These are phyloP conservation scores for Spergularia azorica DNA, from an alignment of 179 eudicot genomes.

Conservation along the genomic window DNA sequence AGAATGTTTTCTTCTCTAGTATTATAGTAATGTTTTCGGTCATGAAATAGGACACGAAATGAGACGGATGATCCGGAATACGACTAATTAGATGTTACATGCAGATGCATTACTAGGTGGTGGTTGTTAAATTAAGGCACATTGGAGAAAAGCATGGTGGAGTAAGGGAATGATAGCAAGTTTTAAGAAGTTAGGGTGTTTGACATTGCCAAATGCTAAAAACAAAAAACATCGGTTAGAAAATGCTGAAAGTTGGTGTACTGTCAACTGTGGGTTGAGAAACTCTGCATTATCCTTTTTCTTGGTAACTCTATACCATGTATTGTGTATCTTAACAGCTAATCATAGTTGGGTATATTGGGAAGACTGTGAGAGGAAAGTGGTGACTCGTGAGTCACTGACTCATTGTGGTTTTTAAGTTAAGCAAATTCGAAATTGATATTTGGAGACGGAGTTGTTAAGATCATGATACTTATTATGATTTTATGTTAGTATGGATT, in stretches of 20 bases:
- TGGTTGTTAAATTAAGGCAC: not conserved
- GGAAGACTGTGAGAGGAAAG: not conserved
- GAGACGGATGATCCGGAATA: not conserved
- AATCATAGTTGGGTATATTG: not conserved
- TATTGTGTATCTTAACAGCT: conserved; percentile 6
- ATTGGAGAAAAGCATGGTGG: not conserved
- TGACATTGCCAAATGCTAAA: conserved; percentile 22
- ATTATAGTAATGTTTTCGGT: not conserved
- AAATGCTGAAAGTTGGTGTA: conserved; percentile 15
- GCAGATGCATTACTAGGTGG: not conserved
- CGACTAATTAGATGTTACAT: not conserved
- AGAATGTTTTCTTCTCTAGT: not conserved
- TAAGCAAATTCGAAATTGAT: too few relatives aligned
- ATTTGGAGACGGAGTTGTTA: too few relatives aligned
- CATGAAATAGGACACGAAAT: not conserved
- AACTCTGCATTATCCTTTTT: conserved; percentile 30
- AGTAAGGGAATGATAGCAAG: conserved; percentile 12
- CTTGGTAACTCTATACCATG: conserved; percentile 13
- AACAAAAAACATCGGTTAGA: conserved; percentile 15
- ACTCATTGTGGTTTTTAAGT: not conserved
- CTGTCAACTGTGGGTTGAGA: conserved; percentile 14
- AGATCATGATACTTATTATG: conserved; percentile 1
- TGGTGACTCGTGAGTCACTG: not conserved
- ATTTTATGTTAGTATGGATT: not conserved
- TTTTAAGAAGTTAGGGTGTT: conserved; percentile 12